Conservation (phyloP, 805 yeast genomes). For the Saitoella complicata region DNA sequence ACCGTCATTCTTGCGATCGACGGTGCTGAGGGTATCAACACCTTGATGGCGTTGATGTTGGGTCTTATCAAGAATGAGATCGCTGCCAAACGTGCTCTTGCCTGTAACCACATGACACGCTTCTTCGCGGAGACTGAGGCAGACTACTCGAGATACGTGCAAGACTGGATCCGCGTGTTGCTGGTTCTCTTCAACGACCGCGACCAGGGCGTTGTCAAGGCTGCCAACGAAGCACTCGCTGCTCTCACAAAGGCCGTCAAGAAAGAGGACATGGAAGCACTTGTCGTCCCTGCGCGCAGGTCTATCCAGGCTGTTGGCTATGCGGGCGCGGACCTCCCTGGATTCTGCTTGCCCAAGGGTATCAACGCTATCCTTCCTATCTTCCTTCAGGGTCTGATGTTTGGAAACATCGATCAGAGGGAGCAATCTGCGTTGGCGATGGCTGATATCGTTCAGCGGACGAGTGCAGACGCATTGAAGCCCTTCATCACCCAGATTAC, state of each 20-base stretch:
- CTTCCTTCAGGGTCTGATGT: conserved; percentile 88
- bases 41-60: conserved; percentile 66
- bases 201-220: conserved; percentile 43
- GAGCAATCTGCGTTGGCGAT: conserved; percentile 79
- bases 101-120: conserved; percentile 49
- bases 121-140: conserved; percentile 52
- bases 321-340: conserved; percentile 50
- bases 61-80: conserved; percentile 65
- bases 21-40: conserved; percentile 66
- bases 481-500: conserved; percentile 86
- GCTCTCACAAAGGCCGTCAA: conserved; percentile 54
- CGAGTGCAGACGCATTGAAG: conserved; percentile 54
- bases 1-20: conserved; percentile 56
- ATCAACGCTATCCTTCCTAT: conserved; percentile 80
- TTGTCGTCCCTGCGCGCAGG: conserved; percentile 67
- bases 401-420: conserved; percentile 70
- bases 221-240: conserved; percentile 47
- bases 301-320: conserved; percentile 51
- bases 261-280: conserved; percentile 58
- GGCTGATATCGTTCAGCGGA: conserved; percentile 68
- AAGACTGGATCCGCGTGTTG: conserved; percentile 58
- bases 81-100: conserved; percentile 40
- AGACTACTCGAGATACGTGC: conserved; percentile 56
- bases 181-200: conserved; percentile 59
- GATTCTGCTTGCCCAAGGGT: conserved; percentile 55